Base-by-base conservation (phyloP, 768 basidiomycete genomes). In the Hypholoma fasciculare region DNA sequence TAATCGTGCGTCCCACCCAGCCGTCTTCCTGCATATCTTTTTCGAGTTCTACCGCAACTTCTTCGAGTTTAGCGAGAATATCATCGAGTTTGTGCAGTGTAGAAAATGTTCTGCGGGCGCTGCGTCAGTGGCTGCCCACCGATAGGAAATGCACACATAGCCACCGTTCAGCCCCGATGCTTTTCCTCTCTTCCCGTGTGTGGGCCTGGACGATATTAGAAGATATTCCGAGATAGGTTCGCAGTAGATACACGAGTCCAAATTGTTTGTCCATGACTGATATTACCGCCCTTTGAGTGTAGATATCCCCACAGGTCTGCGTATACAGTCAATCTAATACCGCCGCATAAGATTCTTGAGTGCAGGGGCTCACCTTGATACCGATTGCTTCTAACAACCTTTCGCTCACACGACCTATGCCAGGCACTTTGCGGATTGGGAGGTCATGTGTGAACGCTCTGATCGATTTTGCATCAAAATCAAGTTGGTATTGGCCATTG, bases 261-360 rank as follows among this genome's bases (percentile, higher is more conserved):
- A 96, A 89, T 59, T 93, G 87, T 63, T 92, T 92, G 71, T 97
- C 92, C 84, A 98, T 88, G 23, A 96, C 76, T 36, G 82, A 85
- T 11, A 98, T 70, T 4, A 80, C 80, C 1, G 83, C 89, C 59
- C 96, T 84, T 57, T 92, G 82, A 0, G 75, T 78, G 69, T 83
- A 91, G 47, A 98, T 90, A 69, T 99, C 96, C 4, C 92, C 95
- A 63, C 96, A 98, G 11, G 83, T 94, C 90, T 96, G 49, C 27
- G 56, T 36, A 57, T 46, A 51, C 26, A 38, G 51, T 34, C 30
- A 50, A 47, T 52, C 54, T 19, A 7, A 48, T 23, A 38, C 26
- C 1, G 1, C 1, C 42, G 7, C 17, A 49, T 14, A n/a, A 7
- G n/a, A 30, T n/a, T 5, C 3, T 13, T 49, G 17, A 4, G 9